phyloP scores from a whole-genome alignment of 257 asterid genomes.

The Solanum etuberosum region DNA sequence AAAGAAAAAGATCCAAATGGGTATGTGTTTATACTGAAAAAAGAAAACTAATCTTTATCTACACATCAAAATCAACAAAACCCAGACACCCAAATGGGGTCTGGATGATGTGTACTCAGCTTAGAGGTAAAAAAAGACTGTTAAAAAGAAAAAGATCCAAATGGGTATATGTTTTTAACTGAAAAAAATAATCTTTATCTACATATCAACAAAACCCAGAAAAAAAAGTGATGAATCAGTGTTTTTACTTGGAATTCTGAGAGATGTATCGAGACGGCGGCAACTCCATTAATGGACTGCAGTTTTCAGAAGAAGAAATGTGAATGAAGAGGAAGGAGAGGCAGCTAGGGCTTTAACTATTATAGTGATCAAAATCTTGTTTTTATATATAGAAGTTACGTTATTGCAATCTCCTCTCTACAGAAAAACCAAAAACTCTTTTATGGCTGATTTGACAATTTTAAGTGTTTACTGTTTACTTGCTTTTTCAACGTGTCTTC shows the following conservation, averaged over 20 bases:
- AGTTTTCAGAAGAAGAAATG: not conserved
- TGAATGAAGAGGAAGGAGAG: not conserved
- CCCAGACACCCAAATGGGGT: not conserved
- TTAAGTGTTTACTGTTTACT: constrained; percentile 6
- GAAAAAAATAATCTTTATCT: not conserved
- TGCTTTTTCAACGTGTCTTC: not conserved
- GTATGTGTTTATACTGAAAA: not conserved
- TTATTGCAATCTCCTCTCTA: not conserved
- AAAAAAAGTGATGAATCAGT: not conserved
- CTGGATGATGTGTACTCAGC: not conserved
- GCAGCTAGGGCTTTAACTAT: not conserved
- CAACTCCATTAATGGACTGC: constrained; percentile 39
- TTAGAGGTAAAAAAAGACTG: not conserved
- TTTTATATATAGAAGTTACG: not conserved
- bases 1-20: not conserved
- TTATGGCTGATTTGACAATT: not conserved
- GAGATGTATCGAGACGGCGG: constrained; percentile 40
- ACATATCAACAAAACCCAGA: not conserved
- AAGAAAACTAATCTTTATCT: not conserved
- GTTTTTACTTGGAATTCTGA: not conserved
- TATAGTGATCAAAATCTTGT: not conserved
- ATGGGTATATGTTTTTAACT: constrained; percentile 15
- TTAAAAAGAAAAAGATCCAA: not conserved
- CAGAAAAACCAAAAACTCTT: constrained; percentile 15
- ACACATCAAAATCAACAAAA: not conserved